Evolutionary conservation across 495 filamentous ascomycete genomes (phyloP), one percentile per base, ranked within the genome.

Genomic region (Aspergillus bertholletiae): DNA sequence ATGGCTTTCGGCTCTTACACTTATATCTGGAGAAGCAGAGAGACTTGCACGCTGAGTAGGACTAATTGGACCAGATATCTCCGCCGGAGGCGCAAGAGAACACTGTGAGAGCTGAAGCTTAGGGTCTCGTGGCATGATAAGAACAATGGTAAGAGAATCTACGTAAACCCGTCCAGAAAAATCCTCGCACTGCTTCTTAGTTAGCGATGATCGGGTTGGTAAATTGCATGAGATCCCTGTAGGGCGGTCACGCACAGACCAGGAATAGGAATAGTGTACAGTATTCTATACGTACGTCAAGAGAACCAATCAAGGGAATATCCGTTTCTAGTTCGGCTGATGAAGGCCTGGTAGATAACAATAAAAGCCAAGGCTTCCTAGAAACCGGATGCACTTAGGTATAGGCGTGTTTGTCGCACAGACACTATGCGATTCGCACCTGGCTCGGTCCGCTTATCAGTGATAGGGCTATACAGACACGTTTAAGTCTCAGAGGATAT

Each of bases 21-120:
- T 72, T 32, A 72, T 59, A 20, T 73, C 72, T 51, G 75, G 72
- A 5, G 75, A 76, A 21, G 74, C 69, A 21, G 75, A 78, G 13
- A 75, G 57, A 45, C 58, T 73, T 20, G 65, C 53, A n/a, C 73
- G 67, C 34, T 63, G 65, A 27, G 56, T 51, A 49, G 74, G 70
- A 27, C 69, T 75, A 45, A 65, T 62, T 11, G 74, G 74, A 30
- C 60, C 67, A 27, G 66, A 46, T 22, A 78, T 72, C 55, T 75
- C 75, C 13, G 63, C 72, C 3, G 75, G 64, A 27, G 73, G 67
- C 27, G 66, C 68, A 59, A 78, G 68, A 40, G 72, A 71, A 49
- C 61, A 64, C 61, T 68, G 70, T 48, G 70, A 72, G 30, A 56
- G 46, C 30, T 55, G 62, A 41, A 40, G 28, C 43, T 68, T 67